These are phyloP conservation scores for Schizophyllum amplum DNA, from an alignment of 1,284 basidiomycete species.

Conservation along the genomic window DNA sequence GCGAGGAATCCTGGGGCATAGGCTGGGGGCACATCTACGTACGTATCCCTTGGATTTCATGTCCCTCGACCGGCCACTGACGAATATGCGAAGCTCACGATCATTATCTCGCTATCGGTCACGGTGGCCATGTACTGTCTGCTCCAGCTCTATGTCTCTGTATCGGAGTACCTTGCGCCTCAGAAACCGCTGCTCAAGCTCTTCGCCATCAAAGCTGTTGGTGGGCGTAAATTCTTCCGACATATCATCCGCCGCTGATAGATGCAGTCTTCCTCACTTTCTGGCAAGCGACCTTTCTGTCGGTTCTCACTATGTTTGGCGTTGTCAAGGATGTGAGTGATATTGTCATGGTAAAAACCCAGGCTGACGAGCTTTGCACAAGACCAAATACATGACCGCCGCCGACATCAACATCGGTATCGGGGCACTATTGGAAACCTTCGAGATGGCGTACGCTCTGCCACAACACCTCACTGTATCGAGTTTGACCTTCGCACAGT, in stretches of 20 bases:
- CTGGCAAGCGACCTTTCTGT: conserved; percentile 66
- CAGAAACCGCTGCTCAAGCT: conserved; percentile 65
- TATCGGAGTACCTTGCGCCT: conserved; percentile 47
- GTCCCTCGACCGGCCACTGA: background rate
- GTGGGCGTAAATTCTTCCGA: conserved; percentile 26
- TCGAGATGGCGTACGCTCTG: conserved; percentile 64
- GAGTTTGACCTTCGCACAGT: conserved; percentile 23
- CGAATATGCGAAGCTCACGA: conserved; percentile 38
- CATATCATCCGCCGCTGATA: background rate
- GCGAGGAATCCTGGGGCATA: conserved; percentile 62
- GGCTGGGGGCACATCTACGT: conserved; percentile 69
- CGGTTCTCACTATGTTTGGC: conserved; percentile 49
- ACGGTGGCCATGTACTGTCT: conserved; percentile 76
- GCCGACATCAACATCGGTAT: conserved; percentile 71
- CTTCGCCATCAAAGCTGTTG: conserved; percentile 68
- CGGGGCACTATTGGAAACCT: conserved; percentile 59
- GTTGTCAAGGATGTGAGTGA: conserved; percentile 57
- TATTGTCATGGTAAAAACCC: conserved; percentile 1
- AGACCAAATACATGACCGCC: conserved; percentile 65
- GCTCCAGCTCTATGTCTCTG: conserved; percentile 64
- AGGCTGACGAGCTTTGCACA: background rate
- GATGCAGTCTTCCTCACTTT: conserved; percentile 66
- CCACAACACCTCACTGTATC: background rate
- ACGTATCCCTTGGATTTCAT: conserved; percentile 13
- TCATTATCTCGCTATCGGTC: conserved; percentile 67